Evolutionary conservation across 805 yeast genomes (phyloP).

Genomic region (Cyberlindnera americana): DNA sequence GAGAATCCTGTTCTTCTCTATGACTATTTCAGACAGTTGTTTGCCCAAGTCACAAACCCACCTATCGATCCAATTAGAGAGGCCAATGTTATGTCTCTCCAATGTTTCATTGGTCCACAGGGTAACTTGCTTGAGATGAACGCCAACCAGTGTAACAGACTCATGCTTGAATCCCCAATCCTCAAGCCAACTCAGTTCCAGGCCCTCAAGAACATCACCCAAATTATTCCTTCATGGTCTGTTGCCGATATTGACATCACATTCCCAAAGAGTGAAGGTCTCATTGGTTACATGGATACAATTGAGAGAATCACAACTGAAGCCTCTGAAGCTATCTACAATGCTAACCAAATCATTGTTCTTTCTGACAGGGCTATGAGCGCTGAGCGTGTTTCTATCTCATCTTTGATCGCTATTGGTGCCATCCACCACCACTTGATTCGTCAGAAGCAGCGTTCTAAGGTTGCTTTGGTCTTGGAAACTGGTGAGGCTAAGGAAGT

Average conservation of each 20-base stretch:
- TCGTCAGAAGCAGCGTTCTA: constrained; percentile 92
- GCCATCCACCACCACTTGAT: constrained; percentile 97
- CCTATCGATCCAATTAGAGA: constrained; percentile 98
- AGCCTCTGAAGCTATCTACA: constrained; percentile 81
- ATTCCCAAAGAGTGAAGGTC: constrained; percentile 77
- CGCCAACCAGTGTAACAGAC: constrained; percentile 86
- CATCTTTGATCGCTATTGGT: constrained; percentile 90
- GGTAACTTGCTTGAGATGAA: constrained; percentile 93
- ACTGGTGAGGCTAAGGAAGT: constrained; percentile 98
- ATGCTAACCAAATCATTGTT: constrained; percentile 68
- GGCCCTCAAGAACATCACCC: constrained; percentile 69
- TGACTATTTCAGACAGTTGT: constrained; percentile 92
- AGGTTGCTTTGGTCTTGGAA: constrained; percentile 87
- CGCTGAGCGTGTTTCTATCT: constrained; percentile 67
- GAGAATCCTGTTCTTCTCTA: constrained; percentile 87
- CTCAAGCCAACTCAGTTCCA: constrained; percentile 67
- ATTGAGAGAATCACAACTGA: constrained; percentile 83
- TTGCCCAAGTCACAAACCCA: constrained; percentile 98
- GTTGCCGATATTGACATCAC: constrained; percentile 83
- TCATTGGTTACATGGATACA: constrained; percentile 79
- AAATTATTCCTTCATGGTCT: constrained; percentile 84
- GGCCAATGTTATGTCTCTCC: constrained; percentile 93
- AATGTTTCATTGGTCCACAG: constrained; percentile 98
- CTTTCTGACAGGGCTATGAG: constrained; percentile 67
- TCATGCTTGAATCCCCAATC: constrained; percentile 79